A percentile compares a stretch with the other conserved stretches of the same genome.
These are phyloP conservation scores for Amoebophrya sp. DNA, from an alignment of 169 alveolate genomes.

Conservation along the genomic window DNA sequence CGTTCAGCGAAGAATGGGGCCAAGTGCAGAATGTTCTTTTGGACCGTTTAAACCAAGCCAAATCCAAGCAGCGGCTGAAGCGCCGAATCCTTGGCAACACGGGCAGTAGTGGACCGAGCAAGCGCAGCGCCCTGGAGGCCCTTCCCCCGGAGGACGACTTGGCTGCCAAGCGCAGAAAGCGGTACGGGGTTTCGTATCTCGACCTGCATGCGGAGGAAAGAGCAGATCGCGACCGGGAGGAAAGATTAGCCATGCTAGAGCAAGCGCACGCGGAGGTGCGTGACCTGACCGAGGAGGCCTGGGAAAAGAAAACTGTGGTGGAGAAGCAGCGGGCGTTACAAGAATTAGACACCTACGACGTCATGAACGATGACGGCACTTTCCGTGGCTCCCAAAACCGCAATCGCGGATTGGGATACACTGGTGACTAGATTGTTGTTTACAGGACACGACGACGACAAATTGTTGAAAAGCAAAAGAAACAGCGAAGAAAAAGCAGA, in stretches of 20 bases:
- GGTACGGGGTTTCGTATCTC: not conserved
- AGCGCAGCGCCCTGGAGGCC: no score
- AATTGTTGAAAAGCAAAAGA: not conserved
- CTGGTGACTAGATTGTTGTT: no score
- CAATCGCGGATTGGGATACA: not conserved
- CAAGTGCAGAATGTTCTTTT: no score
- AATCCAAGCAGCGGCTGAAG: no score
- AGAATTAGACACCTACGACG: not conserved
- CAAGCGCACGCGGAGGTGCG: not conserved
- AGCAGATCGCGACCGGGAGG: not conserved
- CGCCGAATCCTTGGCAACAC: no score
- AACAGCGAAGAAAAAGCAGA: not conserved
- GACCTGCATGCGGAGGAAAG: not conserved
- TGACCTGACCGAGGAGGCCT: not conserved
- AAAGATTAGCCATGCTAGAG: not conserved
- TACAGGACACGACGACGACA: not conserved
- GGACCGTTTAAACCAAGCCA: no score
- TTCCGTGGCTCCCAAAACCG: not conserved
- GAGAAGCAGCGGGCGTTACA: not conserved
- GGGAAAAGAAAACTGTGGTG: not conserved
- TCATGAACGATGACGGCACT: not conserved
- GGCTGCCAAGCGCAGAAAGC: not conserved
- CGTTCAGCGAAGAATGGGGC: no score
- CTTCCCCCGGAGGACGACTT: not conserved
- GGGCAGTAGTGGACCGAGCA: no score